Percentiles rank a stretch among this genome's conserved stretches.
Conservation (phyloP, 768 basidiomycete species). For the Tricholoma furcatifolium region DNA sequence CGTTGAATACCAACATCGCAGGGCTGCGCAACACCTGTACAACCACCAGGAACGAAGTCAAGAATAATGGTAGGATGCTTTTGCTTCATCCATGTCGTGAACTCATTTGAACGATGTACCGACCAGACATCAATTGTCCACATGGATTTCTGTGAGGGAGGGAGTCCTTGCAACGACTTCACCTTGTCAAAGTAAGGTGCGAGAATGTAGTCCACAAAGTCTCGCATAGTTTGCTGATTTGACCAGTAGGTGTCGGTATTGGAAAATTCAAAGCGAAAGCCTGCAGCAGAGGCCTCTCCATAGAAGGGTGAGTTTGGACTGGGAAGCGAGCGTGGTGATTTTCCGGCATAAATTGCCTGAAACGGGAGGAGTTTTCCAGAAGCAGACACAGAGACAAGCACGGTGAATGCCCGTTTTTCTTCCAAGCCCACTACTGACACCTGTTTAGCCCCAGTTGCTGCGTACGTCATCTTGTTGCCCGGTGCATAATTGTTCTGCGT, state of each 20-base stretch:
- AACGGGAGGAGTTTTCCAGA: not conserved
- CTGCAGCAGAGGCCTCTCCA: slow-evolving; percentile 16
- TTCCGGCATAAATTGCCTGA: slow-evolving; percentile 32
- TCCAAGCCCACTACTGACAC: not conserved
- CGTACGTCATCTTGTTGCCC: slow-evolving; percentile 16
- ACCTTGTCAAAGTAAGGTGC: slow-evolving; percentile 18
- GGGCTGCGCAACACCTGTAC: slow-evolving; percentile 30
- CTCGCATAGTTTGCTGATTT: slow-evolving; percentile 20
- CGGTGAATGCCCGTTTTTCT: slow-evolving; percentile 9
- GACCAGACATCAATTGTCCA: slow-evolving; percentile 17
- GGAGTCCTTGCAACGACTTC: slow-evolving; percentile 13
- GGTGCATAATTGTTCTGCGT: slow-evolving; percentile 29
- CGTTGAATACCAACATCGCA: slow-evolving; percentile 38
- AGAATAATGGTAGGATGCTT: slow-evolving; percentile 27
- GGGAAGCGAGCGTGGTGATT: slow-evolving; percentile 22
- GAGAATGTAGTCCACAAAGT: slow-evolving; percentile 22
- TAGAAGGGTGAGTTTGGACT: slow-evolving; percentile 11
- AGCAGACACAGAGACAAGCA: slow-evolving; percentile 25
- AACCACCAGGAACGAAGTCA: slow-evolving; percentile 31
- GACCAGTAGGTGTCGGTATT: slow-evolving; percentile 26
- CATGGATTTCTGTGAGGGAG: slow-evolving; percentile 12
- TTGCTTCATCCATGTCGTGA: slow-evolving; percentile 25
- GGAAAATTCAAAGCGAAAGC: slow-evolving; percentile 22
- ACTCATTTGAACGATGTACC: slow-evolving; percentile 21
- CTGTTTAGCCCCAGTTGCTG: not conserved